Evolutionary conservation across 2,329 filamentous ascomycete species (phyloP), one percentile per base, ranked within the genome.

Genomic region (Penicillium thymicola): DNA sequence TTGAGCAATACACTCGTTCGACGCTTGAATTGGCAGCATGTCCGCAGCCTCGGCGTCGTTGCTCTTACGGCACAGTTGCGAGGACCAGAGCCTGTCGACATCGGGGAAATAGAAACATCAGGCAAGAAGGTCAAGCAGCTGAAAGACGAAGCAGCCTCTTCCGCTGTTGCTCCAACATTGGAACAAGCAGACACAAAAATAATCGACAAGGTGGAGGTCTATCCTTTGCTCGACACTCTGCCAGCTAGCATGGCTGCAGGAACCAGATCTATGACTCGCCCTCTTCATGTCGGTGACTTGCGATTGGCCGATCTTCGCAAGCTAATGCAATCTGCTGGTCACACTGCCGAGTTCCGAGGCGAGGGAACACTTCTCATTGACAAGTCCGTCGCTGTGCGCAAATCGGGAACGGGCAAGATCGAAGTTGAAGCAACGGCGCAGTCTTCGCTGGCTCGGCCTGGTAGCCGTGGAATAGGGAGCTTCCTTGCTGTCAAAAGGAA

Each of bases 341-440:
- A 97, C 76, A 87, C 85, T 14, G 93, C 93, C 1, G 94, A 97
- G 73, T 97, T 97, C 74, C 83, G 91, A 48, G 94, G 94, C 48
- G 93, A 97, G 74, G 94, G 94, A 59, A 95, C 89, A 9, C 79
- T 99, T 55, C 82, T 99, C 10, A 88, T 99, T 54, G 93, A 97
- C 70, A 89, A 90, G 2, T 84, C 85, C 10, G 92, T 97, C 7
- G 89, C 92, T 4, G 92, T 99, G 44, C 82, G 90, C 58, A 97
- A 99, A 79, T 90, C 88, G 45, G 87, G 86, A 1, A 89, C 88
- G n/a, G 92, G 92, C 0, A 86, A 84, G 65, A 91, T 97, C 67
- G 93, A 95, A 75, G 85, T 96, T 18, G 93, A 96, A 76, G 89
- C 88, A 57, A 85, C 88, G 5, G 89, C 85, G 0, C 73, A 85